Percentiles rank a stretch among this genome's conserved stretches.
These are phyloP conservation scores for Austroboletus novae-zelandiae DNA, from an alignment of 1,284 basidiomycete genomes.

Conservation along the genomic window DNA sequence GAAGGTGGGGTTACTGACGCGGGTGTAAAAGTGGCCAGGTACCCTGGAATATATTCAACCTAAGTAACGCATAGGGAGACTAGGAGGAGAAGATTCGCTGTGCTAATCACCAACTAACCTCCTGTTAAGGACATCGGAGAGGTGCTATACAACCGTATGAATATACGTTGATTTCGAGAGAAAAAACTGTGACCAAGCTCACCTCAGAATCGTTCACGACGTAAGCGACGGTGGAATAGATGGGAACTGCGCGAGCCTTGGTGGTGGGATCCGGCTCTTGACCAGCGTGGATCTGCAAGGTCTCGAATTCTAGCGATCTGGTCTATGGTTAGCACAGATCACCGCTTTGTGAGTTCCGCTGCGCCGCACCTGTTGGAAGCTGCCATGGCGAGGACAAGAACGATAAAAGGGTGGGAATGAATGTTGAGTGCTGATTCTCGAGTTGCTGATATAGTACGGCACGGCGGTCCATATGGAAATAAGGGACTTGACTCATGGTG, in stretches of 20 bases:
- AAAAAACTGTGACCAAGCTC: slow-evolving; percentile 1
- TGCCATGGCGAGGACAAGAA: slow-evolving; percentile 8
- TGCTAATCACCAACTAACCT: slow-evolving; percentile 34
- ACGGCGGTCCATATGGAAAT: no score
- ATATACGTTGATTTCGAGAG: background rate
- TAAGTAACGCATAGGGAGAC: background rate
- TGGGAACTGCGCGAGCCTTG: slow-evolving; percentile 79
- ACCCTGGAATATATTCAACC: slow-evolving; percentile 40
- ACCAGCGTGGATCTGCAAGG: slow-evolving; percentile 82
- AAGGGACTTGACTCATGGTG: no score
- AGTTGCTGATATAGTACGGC: no score
- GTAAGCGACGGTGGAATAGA: slow-evolving; percentile 77
- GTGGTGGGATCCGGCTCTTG: slow-evolving; percentile 70
- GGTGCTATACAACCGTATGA: slow-evolving; percentile 57
- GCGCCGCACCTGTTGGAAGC: slow-evolving; percentile 16
- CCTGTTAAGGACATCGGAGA: slow-evolving; percentile 80
- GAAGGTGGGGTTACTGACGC: slow-evolving; percentile 83
- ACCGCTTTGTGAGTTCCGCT: background rate
- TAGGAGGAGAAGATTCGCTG: background rate
- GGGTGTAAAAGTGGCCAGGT: slow-evolving; percentile 74
- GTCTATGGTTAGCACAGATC: slow-evolving; percentile 34
- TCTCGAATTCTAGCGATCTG: slow-evolving; percentile 63
- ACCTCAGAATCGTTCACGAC: slow-evolving; percentile 79
- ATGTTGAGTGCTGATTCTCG: no score
- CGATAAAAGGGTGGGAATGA: no score